These are phyloP conservation scores for Stemphylium beticola DNA, from an alignment of 2,329 filamentous ascomycete genomes.

Conservation along the genomic window DNA sequence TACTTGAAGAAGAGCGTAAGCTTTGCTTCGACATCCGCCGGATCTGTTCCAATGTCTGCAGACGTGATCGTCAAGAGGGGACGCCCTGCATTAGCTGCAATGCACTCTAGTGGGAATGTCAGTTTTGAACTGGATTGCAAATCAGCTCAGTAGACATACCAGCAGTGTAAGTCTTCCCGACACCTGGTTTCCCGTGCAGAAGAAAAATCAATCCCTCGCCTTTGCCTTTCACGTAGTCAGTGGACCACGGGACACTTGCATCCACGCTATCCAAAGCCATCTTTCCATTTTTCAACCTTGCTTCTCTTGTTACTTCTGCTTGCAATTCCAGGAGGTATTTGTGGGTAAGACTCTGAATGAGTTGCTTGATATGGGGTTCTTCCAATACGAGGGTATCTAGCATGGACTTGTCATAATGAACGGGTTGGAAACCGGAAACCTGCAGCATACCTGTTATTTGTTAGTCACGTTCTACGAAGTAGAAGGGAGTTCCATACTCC, in stretches of 20 bases:
- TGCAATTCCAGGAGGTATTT: background rate
- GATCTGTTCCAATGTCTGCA: conserved; percentile 25
- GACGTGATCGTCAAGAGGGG: conserved; percentile 24
- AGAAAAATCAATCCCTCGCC: conserved; percentile 31
- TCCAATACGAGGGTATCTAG: background rate
- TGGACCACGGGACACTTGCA: background rate
- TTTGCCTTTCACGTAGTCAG: conserved; percentile 22
- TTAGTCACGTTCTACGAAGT: background rate
- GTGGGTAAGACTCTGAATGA: background rate
- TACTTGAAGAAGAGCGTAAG: conserved; percentile 22
- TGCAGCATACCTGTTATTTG: background rate
- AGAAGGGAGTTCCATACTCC: background rate
- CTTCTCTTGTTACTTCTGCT: background rate
- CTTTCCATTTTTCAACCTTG: background rate
- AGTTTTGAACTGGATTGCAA: background rate
- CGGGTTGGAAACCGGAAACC: background rate
- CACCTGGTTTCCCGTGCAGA: conserved; percentile 29
- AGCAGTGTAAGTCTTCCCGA: conserved; percentile 34
- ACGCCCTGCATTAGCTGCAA: conserved; percentile 20
- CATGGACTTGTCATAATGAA: background rate
- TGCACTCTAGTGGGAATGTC: conserved; percentile 6
- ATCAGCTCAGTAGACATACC: background rate
- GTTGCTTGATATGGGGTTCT: background rate
- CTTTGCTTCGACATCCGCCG: conserved; percentile 17
- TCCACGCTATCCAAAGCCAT: background rate